Conservation (phyloP, 2,329 filamentous ascomycete species). For the Lasiodiplodia hormozganensis region DNA sequence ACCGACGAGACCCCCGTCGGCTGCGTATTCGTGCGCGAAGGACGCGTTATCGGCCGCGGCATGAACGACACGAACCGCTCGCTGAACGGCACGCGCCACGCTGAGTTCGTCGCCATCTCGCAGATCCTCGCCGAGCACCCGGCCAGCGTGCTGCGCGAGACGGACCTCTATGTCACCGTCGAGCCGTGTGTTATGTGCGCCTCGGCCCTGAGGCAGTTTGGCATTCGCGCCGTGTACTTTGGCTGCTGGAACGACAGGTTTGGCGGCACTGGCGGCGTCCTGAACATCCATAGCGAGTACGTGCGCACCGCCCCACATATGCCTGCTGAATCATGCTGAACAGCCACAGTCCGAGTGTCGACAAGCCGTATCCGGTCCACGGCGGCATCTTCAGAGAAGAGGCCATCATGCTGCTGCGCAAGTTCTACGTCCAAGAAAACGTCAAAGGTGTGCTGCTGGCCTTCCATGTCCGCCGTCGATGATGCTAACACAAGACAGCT, state of each 20-base stretch:
- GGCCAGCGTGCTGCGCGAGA: conserved; percentile 72
- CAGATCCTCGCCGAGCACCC: conserved; percentile 70
- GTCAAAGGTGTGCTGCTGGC: conserved; percentile 70
- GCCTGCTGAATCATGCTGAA: conserved; percentile 31
- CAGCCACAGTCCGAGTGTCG: conserved; percentile 66
- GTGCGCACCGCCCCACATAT: conserved; percentile 35
- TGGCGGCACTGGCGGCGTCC: conserved; percentile 91
- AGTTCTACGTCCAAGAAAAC: conserved; percentile 98
- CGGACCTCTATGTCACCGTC: conserved; percentile 92
- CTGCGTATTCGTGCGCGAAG: conserved; percentile 86
- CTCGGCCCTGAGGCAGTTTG: conserved; percentile 85
- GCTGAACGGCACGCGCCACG: conserved; percentile 87
- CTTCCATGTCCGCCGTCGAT: neutral
- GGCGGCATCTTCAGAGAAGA: conserved; percentile 90
- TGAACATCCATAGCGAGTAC: conserved; percentile 79
- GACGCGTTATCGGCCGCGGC: conserved; percentile 80
- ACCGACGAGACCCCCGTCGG: conserved; percentile 96
- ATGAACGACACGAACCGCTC: conserved; percentile 98
- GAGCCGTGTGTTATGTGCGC: conserved; percentile 99
- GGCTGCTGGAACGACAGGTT: conserved; percentile 97
- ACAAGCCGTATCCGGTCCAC: conserved; percentile 80
- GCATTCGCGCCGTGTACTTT: conserved; percentile 89
- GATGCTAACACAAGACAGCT: conserved; percentile 48
- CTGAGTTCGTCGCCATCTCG: conserved; percentile 88
- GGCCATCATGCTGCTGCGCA: conserved; percentile 86